phyloP scores from a whole-genome alignment of 177 flowering plant species.

The Telopea speciosissima region DNA sequence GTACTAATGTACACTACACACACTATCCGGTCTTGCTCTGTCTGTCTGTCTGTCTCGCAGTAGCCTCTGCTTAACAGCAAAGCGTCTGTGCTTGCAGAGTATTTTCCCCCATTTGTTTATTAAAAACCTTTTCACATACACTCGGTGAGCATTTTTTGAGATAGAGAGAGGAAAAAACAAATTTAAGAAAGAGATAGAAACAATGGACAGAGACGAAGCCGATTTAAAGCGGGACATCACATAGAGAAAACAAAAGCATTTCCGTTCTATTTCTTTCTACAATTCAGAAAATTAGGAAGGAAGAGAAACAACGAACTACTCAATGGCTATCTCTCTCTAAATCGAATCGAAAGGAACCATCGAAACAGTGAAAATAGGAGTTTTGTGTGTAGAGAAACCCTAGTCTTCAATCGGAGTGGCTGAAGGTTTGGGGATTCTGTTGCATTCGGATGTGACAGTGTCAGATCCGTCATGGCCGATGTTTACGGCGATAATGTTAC shows the following conservation, averaged over 20 bases:
- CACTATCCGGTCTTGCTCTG: neutral
- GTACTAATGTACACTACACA: neutral
- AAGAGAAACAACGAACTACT: neutral
- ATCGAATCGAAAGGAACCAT: neutral
- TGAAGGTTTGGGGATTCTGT: neutral
- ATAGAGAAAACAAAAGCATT: conserved; percentile 13
- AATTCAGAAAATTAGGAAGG: neutral
- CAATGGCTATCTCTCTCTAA: neutral
- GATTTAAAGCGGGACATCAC: conserved; percentile 20
- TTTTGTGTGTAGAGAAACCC: neutral
- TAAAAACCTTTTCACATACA: neutral
- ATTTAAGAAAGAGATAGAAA: neutral
- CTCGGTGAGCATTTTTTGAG: conserved; percentile 10
- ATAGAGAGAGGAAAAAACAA: neutral
- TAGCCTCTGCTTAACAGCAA: conserved; percentile 31
- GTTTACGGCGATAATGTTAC: conserved; percentile 16
- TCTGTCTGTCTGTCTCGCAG: neutral
- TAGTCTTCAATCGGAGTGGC: neutral
- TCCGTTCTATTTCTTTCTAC: neutral
- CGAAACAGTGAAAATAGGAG: conserved; percentile 7
- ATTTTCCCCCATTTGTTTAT: neutral
- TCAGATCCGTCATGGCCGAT: conserved; percentile 49
- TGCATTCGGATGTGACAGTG: conserved; percentile 10
- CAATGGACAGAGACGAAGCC: conserved; percentile 6
- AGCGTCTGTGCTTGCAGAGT: conserved; percentile 17